Evolutionary conservation across 352 stramenopile species (phyloP), one percentile per base, ranked within the genome.

Genomic region (Pythium insidiosum): DNA sequence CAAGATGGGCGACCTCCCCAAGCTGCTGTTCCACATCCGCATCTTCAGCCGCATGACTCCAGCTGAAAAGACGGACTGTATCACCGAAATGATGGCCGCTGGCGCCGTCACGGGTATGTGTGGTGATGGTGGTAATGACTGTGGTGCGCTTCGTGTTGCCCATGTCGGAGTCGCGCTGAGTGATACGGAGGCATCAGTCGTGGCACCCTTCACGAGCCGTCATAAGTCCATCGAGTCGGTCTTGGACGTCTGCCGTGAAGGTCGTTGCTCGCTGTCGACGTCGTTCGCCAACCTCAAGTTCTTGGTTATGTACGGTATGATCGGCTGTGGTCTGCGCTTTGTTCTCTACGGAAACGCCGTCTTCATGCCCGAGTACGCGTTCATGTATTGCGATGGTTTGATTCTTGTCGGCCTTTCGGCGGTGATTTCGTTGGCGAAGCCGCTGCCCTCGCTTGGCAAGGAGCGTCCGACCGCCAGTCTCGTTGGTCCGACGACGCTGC

Each of bases 131-230:
- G 84, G 84, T 11, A 97, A 97, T 53, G 88, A 97, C 48, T 96
- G 85, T 50, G 88, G 88, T 45, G 87, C 87, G 22, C 58, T 97
- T 12, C 88, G 87, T 55, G 83, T 90, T 23, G 87, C 88, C 12
- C 87, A 96, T 63, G 83, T 95, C 15, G 87, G 87, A 36, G 69
- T 97, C 25, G 87, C 89, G 12, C 63, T 97, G 18, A 96, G 83
- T 33, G 77, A 94, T 46, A 71, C 84, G 0, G 86, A 97, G 40
- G 86, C 89, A 53, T 94, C 63, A 68, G 94, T 46, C 56, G 68
- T 63, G n/a, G 70, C 83, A 19, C 81, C 82, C 22, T 94, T 95
- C 52, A 95, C 86, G 33, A 93, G 75, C 38, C 56, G 74, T 25
- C 59, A 74, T 22, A 94, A 94, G 51, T 66, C 53, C 10, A 80